Conservation (phyloP, 2,329 filamentous ascomycete genomes). For the Calycina marina region DNA sequence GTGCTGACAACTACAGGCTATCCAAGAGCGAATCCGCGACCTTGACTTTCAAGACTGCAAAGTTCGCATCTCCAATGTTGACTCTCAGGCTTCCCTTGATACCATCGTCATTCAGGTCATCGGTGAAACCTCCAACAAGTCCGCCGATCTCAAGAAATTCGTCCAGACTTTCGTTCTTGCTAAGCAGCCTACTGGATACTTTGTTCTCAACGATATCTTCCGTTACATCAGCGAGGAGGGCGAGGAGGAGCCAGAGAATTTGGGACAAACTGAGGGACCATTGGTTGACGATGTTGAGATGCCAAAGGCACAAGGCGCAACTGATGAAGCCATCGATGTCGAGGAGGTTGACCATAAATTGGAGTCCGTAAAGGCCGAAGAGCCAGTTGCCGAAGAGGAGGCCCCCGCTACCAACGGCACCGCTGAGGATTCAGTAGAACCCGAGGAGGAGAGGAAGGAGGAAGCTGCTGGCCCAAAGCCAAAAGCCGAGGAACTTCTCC, state of each 20-base stretch:
- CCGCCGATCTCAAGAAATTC: conserved; percentile 83
- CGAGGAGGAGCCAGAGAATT: conserved; percentile 49
- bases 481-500: conserved; percentile 21
- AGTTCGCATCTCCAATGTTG: conserved; percentile 94
- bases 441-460: conserved; percentile 22
- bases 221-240: conserved; percentile 77
- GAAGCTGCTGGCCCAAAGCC: conserved; percentile 18
- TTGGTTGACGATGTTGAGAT: conserved; percentile 21
- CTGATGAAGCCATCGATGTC: conserved; percentile 29
- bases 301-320: conserved; percentile 21
- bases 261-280: conserved; percentile 17
- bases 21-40: conserved; percentile 85
- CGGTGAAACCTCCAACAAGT: conserved; percentile 93
- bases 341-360: conserved; percentile 59
- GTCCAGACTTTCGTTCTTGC: conserved; percentile 96
- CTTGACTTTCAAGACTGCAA: conserved; percentile 96
- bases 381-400: conserved; percentile 22
- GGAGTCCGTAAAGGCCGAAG: conserved; percentile 32
- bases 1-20: conserved; percentile 44
- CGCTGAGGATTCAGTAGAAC: conserved; percentile 17
- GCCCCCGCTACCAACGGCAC: conserved; percentile 30
- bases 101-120: conserved; percentile 98
- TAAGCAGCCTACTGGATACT: conserved; percentile 92
- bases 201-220: conserved; percentile 96
- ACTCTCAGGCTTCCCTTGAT: conserved; percentile 81